phyloP scores from a whole-genome alignment of 2,329 filamentous ascomycete species.

The Pezicula neosporulosa region DNA sequence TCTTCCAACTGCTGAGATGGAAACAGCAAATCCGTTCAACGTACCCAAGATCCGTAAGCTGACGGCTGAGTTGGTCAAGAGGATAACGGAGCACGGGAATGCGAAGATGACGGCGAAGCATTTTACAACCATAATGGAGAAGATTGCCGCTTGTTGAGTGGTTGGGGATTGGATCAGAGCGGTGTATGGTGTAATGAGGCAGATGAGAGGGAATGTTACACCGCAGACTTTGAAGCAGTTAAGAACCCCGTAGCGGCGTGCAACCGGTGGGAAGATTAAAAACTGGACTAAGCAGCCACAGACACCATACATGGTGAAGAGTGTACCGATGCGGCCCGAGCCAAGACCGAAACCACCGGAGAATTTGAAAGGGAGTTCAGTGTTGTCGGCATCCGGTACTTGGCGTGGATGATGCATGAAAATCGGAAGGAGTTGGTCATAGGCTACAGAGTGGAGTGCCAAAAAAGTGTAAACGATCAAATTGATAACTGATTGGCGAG shows the following conservation, averaged over 20 bases:
- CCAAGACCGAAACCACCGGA: constrained; percentile 73
- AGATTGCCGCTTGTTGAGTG: constrained; percentile 57
- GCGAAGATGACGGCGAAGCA: constrained; percentile 75
- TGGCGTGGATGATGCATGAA: constrained; percentile 76
- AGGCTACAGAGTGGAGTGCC: constrained; percentile 78
- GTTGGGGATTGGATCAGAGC: constrained; percentile 51
- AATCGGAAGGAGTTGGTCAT: constrained; percentile 83
- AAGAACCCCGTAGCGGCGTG: constrained; percentile 68
- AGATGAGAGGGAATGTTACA: constrained; percentile 68
- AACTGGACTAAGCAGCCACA: constrained; percentile 82
- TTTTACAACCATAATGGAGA: constrained; percentile 69
- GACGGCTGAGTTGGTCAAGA: constrained; percentile 81
- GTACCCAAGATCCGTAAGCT: constrained; percentile 79
- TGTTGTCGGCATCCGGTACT: constrained; percentile 49
- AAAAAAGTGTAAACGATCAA: constrained; percentile 76
- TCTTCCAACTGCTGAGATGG: constrained; percentile 74
- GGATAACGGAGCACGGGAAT: constrained; percentile 85
- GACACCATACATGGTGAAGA: constrained; percentile 82
- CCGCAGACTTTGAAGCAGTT: constrained; percentile 65
- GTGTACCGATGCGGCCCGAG: constrained; percentile 73
- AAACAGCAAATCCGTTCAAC: constrained; percentile 86
- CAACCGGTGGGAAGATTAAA: constrained; percentile 73
- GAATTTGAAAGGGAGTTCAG: constrained; percentile 74
- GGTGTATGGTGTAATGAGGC: constrained; percentile 79
- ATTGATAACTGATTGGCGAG: constrained; percentile 69